Percentiles rank a stretch among this genome's conserved stretches.
Evolutionary conservation across 306 rosid species (phyloP).

Genomic region (Ammopiptanthus mongolicus): DNA sequence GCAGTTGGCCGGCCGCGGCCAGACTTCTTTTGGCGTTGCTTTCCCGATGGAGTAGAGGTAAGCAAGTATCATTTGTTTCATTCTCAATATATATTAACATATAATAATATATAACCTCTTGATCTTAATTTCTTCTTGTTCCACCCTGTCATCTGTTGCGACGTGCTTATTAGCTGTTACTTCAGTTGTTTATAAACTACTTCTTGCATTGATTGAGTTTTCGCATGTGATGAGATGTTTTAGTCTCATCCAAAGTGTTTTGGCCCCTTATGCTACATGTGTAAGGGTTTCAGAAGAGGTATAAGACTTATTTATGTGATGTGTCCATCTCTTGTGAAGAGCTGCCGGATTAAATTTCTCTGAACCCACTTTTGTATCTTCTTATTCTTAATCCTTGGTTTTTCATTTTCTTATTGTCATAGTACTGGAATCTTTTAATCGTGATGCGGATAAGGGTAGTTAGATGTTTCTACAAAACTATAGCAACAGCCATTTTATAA

Average conservation of each 20-base stretch:
- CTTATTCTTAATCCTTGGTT: neutral
- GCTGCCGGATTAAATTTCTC: neutral
- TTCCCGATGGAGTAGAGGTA: constrained; percentile 79
- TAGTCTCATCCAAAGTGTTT: neutral
- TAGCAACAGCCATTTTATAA: neutral
- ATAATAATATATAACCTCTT: neutral
- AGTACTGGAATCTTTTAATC: neutral
- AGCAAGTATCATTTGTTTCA: neutral
- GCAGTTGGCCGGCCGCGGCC: constrained; percentile 98
- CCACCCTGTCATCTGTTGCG: neutral
- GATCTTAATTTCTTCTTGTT: neutral
- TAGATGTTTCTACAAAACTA: neutral
- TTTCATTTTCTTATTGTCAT: neutral
- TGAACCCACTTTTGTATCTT: neutral
- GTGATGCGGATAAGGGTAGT: neutral
- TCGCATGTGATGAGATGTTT: neutral
- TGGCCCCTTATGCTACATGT: neutral
- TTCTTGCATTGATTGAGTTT: neutral
- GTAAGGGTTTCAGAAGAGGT: neutral
- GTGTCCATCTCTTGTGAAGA: neutral
- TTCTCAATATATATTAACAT: neutral
- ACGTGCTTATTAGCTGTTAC: neutral
- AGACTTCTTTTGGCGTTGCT: constrained; percentile 97
- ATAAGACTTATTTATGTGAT: neutral
- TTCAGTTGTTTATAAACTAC: neutral